Evolutionary conservation across 768 basidiomycete genomes (phyloP), one percentile per base, ranked within the genome.

Genomic region (Kwoniella mangroviensis): DNA sequence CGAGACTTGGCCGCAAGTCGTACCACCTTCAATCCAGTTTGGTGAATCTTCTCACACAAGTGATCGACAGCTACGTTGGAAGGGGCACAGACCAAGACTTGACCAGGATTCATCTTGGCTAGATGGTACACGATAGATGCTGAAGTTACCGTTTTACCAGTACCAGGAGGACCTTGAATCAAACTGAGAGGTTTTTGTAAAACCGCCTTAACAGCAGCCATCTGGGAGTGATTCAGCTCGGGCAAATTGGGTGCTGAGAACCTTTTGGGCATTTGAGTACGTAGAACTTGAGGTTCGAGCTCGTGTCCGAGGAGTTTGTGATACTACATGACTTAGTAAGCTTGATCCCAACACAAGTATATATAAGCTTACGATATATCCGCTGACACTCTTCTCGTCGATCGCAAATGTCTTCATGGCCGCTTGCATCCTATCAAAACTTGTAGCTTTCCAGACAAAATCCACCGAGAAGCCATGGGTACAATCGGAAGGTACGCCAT

Each of bases 351-450:
- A 41, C 51, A 13, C 42, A 3, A n/a, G 43, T 49, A 85, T 12
- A 24, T 42, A 21, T 43, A 26, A 10, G 56, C 92, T 83, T 82
- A 94, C 93, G 70, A 99, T 99, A 74, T 98, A 99, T 12, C 96
- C 97, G 80, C 93, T 95, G 75, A 99, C 97, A 81, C 94, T 97
- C 87, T 98, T 97, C 84, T 99, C 97, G 76, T 99, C 97, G 19
- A 99, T 92, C 9, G 97, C 97, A 81, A 99, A 99, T 0, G 95
- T 98, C 87, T 98, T 98, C 96, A 99, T 98, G 0, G 97, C 96
- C 42, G 94, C 87, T 81, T 99, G 97, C 97, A 99, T 99, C 59
- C 97, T 88, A 83, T 99, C 97, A 78, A 99, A 99, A 83, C 96
- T 98, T 1, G 97, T 99, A 4, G 94, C 95, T 84, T 99, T 99